Percentiles rank a stretch among this genome's conserved stretches.
These are phyloP conservation scores for Termitomyces sp. DNA, from an alignment of 768 basidiomycete genomes.

Conservation along the genomic window DNA sequence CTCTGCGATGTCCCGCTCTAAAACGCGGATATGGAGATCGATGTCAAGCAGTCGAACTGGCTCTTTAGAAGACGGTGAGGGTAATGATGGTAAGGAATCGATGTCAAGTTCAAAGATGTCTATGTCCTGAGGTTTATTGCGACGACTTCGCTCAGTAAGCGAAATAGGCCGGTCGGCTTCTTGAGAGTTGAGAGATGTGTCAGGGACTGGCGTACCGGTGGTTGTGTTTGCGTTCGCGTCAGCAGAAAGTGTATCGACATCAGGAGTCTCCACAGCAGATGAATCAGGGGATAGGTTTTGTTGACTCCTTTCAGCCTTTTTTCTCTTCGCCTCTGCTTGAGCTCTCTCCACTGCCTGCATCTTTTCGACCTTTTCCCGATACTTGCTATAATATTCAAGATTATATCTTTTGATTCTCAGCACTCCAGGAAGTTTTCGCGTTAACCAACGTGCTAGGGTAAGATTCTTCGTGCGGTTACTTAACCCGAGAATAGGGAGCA, in stretches of 20 bases:
- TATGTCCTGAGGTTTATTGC: conserved; percentile 5
- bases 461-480: conserved; percentile 56
- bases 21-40: conserved; percentile 49
- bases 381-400: conserved; percentile 34
- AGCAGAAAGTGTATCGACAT: neutral
- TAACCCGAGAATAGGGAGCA: conserved; percentile 53
- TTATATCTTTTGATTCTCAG: conserved; percentile 46
- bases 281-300: neutral
- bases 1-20: conserved; percentile 49
- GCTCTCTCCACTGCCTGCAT: conserved; percentile 14
- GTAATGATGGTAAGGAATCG: conserved; percentile 19
- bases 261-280: neutral
- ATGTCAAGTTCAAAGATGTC: conserved; percentile 33
- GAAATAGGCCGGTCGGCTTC: neutral
- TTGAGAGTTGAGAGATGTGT: neutral
- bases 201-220: neutral
- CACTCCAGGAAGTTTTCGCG: conserved; percentile 37
- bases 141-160: conserved; percentile 6
- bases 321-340: neutral
- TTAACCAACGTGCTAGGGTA: conserved; percentile 58
- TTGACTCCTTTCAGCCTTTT: neutral
- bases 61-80: conserved; percentile 9
- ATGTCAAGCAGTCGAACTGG: conserved; percentile 42
- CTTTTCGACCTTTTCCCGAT: conserved; percentile 20
- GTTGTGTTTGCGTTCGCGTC: neutral